Percentiles rank a stretch among this genome's conserved stretches.
These are phyloP conservation scores for Tetrastigma voinierianum DNA, from an alignment of 164 flowering plant species.

Conservation along the genomic window DNA sequence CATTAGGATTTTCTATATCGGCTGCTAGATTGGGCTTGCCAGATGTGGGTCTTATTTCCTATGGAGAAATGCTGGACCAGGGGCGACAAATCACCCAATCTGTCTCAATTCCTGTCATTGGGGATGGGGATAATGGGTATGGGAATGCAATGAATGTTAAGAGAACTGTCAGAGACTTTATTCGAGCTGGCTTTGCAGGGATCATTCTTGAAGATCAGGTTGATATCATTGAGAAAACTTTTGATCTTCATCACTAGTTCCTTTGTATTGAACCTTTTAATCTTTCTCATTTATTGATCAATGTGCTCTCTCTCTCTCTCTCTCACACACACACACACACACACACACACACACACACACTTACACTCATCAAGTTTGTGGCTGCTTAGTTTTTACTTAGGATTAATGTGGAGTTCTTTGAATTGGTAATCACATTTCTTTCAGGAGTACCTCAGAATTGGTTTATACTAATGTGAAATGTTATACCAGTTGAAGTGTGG, in stretches of 20 bases:
- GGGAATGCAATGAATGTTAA: conserved; percentile 99
- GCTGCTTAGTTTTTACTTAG: background rate
- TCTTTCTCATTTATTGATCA: background rate
- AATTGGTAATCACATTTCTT: background rate
- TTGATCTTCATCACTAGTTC: background rate
- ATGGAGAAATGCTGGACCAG: conserved; percentile 95
- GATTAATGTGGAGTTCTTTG: background rate
- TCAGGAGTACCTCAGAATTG: background rate
- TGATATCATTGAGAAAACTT: background rate
- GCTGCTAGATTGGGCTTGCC: conserved; percentile 90
- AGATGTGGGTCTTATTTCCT: conserved; percentile 82
- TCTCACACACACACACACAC: background rate
- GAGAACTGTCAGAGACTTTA: conserved; percentile 89
- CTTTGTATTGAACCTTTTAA: background rate
- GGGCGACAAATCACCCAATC: conserved; percentile 81
- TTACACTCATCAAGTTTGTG: background rate
- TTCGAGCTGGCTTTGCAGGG: conserved; percentile 90
- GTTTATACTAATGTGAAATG: background rate
- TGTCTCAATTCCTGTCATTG: conserved; percentile 90
- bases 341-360: background rate
- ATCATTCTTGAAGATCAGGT: conserved; percentile 96
- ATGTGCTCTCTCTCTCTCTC: background rate
- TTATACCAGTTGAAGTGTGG: background rate
- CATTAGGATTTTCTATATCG: conserved; percentile 78
- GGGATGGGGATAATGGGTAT: conserved; percentile 97